Conservation (phyloP, 1,139 yeast species). For the Taphrina confusa region DNA sequence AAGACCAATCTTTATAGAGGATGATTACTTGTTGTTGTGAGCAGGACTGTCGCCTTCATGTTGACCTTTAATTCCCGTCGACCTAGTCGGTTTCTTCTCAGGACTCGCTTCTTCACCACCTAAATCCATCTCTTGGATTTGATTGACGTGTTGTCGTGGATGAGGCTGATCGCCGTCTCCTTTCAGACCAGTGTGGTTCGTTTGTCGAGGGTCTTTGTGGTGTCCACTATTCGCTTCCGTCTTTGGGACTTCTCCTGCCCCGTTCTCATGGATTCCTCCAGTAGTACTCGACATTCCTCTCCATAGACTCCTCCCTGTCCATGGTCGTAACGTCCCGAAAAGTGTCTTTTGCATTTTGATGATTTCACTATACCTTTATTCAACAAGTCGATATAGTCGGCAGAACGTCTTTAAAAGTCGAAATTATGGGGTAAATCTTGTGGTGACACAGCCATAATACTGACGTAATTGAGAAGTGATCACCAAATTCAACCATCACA, state of each 20-base stretch:
- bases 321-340: neutral
- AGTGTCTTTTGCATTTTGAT: neutral
- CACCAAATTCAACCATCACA: too few relatives aligned
- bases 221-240: conserved; percentile 16
- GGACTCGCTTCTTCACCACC: neutral
- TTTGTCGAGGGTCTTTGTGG: neutral
- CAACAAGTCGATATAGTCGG: too few relatives aligned
- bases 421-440: conserved; percentile 10
- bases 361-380: too few relatives aligned
- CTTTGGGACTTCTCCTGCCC: conserved; percentile 21
- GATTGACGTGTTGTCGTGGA: conserved; percentile 11
- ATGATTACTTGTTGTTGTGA: conserved; percentile 2
- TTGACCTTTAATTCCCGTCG: conserved; percentile 17
- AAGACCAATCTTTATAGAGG: too few relatives aligned
- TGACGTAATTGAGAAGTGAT: conserved; percentile 7
- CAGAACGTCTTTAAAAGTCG: too few relatives aligned
- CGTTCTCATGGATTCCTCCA: conserved; percentile 5
- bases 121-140: neutral
- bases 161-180: conserved; percentile 22
- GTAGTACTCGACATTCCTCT: neutral
- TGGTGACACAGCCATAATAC: conserved; percentile 9
- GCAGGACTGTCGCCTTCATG: conserved; percentile 12
- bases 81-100: conserved; percentile 5
- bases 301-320: too few relatives aligned
- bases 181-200: conserved; percentile 4